phyloP scores from a whole-genome alignment of 2,329 filamentous ascomycete species.

The Immersiporthe knoxdaviesiana region DNA sequence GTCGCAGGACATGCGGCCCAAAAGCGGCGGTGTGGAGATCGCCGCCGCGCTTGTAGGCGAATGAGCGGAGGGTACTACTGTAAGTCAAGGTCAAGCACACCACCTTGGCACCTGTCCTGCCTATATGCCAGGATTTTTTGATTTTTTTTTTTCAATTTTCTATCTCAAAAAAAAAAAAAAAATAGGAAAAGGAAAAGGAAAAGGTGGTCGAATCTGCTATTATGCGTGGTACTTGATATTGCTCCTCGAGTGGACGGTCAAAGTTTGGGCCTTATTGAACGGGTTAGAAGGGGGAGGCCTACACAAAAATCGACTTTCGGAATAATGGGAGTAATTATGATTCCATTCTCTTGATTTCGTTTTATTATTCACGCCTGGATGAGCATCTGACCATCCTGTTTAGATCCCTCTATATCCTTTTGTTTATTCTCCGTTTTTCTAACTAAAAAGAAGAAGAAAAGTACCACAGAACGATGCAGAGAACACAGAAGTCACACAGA shows the following conservation, averaged over 20 bases:
- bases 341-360: not conserved
- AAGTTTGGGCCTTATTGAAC: conserved; percentile 4
- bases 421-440: not conserved
- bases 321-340: not conserved
- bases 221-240: not conserved
- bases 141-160: not conserved
- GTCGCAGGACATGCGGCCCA: conserved; percentile 17
- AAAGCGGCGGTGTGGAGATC: not conserved
- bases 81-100: not conserved
- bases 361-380: not conserved
- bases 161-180: not conserved
- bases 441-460: too few relatives aligned
- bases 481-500: not conserved
- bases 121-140: not conserved
- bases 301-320: not conserved
- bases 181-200: too few relatives aligned
- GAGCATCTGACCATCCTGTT: not conserved
- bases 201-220: not conserved
- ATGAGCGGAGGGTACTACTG: not conserved
- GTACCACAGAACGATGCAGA: not conserved
- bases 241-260: conserved; percentile 6
- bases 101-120: not conserved
- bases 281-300: not conserved
- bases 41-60: conserved; percentile 15
- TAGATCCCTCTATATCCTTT: not conserved